phyloP scores from a whole-genome alignment of 2,329 filamentous ascomycete species.

The Colletotrichum echinochloae region DNA sequence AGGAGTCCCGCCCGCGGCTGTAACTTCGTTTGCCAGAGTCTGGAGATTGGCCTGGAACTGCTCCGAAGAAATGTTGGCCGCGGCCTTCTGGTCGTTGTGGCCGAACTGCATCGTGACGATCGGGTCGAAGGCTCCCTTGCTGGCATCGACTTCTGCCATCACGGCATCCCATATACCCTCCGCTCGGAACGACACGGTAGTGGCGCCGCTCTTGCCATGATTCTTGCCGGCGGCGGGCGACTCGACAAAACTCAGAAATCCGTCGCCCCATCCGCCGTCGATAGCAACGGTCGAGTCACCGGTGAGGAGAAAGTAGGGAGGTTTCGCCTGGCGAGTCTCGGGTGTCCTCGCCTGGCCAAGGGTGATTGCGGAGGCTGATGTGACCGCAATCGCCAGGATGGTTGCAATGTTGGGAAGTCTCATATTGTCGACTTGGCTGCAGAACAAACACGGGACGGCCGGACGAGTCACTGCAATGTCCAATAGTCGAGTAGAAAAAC shows the following conservation, averaged over 20 bases:
- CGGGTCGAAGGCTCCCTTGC: slow-evolving; percentile 47
- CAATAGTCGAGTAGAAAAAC: not conserved
- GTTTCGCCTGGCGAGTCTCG: slow-evolving; percentile 39
- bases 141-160: slow-evolving; percentile 55
- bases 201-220: slow-evolving; percentile 67
- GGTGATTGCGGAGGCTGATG: slow-evolving; percentile 18
- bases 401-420: not conserved
- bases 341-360: not conserved
- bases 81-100: slow-evolving; percentile 71
- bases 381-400: slow-evolving; percentile 45
- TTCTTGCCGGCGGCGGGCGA: slow-evolving; percentile 65
- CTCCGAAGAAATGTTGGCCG: slow-evolving; percentile 57
- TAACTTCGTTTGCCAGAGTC: slow-evolving; percentile 58
- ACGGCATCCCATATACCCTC: slow-evolving; percentile 66
- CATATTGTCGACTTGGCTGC: not conserved
- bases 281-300: slow-evolving; percentile 63
- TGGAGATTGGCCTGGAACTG: slow-evolving; percentile 65
- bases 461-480: no score
- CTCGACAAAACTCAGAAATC: slow-evolving; percentile 64
- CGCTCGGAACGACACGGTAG: slow-evolving; percentile 65
- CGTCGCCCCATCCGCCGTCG: slow-evolving; percentile 69
- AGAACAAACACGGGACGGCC: no score
- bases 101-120: slow-evolving; percentile 62
- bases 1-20: slow-evolving; percentile 57
- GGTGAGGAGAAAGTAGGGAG: slow-evolving; percentile 60